Conservation (phyloP, 441 rosid species). For the Manihot esculenta region DNA sequence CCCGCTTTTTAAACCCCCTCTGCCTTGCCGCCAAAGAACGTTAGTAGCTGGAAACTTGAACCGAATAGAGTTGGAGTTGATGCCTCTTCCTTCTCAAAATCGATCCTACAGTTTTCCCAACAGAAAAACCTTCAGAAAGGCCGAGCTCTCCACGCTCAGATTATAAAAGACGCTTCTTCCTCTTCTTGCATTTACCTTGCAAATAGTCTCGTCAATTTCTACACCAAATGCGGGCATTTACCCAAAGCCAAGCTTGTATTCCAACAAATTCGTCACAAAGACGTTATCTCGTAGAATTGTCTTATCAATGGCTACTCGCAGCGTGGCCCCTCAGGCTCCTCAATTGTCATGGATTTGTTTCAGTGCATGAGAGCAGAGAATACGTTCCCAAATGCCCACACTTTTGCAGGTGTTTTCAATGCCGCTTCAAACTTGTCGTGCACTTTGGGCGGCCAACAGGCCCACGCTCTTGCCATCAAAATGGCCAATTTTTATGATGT, state of each 20-base stretch:
- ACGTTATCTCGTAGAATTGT: slow-evolving; percentile 75
- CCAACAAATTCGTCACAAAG: slow-evolving; percentile 45
- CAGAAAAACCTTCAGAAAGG: slow-evolving; percentile 51
- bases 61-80: slow-evolving; percentile 25
- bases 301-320: slow-evolving; percentile 75
- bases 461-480: slow-evolving; percentile 61
- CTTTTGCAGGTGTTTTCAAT: slow-evolving; percentile 69
- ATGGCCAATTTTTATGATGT: slow-evolving; percentile 58
- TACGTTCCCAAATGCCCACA: slow-evolving; percentile 67
- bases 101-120: slow-evolving; percentile 44
- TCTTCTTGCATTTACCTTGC: slow-evolving; percentile 45
- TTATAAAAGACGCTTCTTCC: slow-evolving; percentile 39
- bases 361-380: slow-evolving; percentile 60
- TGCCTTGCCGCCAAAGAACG: neutral
- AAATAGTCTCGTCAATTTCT: slow-evolving; percentile 65
- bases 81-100: slow-evolving; percentile 33
- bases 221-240: slow-evolving; percentile 61
- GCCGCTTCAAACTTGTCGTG: slow-evolving; percentile 48
- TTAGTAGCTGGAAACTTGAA: neutral
- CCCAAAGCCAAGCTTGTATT: slow-evolving; percentile 54
- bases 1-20: neutral
- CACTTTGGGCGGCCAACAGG: slow-evolving; percentile 49
- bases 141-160: slow-evolving; percentile 56
- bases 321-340: slow-evolving; percentile 43
- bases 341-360: slow-evolving; percentile 50